Conservation (phyloP, 1,139 yeast genomes). For the Pichia sp. region DNA sequence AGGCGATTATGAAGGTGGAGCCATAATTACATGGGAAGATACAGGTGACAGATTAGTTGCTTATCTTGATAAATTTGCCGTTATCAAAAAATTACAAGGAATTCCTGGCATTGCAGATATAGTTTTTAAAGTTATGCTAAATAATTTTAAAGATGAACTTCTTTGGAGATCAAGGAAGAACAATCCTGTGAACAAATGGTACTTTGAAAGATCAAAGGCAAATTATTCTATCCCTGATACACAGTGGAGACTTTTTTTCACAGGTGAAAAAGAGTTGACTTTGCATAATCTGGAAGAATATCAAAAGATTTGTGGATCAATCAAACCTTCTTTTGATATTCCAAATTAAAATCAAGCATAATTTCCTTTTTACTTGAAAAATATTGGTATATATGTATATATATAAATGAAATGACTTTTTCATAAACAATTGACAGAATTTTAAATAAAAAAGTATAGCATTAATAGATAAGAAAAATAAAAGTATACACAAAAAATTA, state of each 20-base stretch:
- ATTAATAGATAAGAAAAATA: not conserved
- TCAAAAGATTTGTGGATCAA: conserved; percentile 35
- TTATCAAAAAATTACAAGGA: conserved; percentile 76
- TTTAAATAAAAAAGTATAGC: not conserved
- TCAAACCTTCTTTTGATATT: conserved; percentile 35
- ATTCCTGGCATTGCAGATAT: conserved; percentile 91
- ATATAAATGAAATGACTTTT: too few relatives aligned
- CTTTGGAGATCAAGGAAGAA: conserved; percentile 83
- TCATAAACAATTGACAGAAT: not conserved
- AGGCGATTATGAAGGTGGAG: conserved; percentile 95
- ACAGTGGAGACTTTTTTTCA: conserved; percentile 65
- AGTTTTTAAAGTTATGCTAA: conserved; percentile 71
- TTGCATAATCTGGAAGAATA: conserved; percentile 32
- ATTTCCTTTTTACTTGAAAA: too few relatives aligned
- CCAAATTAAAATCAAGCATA: not conserved
- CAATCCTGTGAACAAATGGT: conserved; percentile 97
- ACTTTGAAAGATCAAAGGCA: conserved; percentile 85
- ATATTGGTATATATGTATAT: too few relatives aligned
- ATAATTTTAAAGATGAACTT: conserved; percentile 64
- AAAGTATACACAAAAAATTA: not conserved
- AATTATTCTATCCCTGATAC: conserved; percentile 47
- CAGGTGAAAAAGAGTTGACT: conserved; percentile 39
- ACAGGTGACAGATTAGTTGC: conserved; percentile 36
- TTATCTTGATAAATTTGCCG: conserved; percentile 91
- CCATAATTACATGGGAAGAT: conserved; percentile 64